Evolutionary conservation across 169 alveolate genomes (phyloP).

Genomic region (Cryptosporidium ryanae): DNA sequence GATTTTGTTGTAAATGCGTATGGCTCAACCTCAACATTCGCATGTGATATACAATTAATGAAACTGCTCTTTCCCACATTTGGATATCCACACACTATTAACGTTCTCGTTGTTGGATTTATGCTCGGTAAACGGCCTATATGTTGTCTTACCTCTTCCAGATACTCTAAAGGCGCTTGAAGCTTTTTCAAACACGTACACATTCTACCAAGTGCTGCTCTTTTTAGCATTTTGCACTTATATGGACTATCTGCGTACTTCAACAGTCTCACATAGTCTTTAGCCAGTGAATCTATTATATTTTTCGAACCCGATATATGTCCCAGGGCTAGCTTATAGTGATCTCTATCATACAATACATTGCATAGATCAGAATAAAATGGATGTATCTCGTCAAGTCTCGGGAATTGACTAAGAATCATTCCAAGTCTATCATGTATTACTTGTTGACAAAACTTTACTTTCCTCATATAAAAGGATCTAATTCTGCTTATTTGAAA

Average conservation of each 20-base stretch:
- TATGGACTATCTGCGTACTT: conserved; percentile 97
- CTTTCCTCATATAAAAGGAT: conserved; percentile 99
- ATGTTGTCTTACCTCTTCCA: conserved; percentile 99
- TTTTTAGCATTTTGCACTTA: conserved; percentile 96
- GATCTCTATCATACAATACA: conserved; percentile 98
- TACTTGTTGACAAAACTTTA: conserved; percentile 95
- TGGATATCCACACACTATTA: conserved; percentile 97
- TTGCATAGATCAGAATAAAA: conserved; percentile 97
- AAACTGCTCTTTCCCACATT: conserved; percentile 99
- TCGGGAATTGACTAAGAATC: conserved; percentile 95
- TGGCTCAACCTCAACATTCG: conserved; percentile 98
- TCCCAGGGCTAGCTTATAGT: conserved; percentile 98
- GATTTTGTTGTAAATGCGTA: conserved; percentile 99
- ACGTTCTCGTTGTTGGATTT: conserved; percentile 94
- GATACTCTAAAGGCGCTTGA: conserved; percentile 92
- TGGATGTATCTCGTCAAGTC: conserved; percentile 98
- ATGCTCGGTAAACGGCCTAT: conserved; percentile 95
- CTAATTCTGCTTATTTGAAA: conserved; percentile 97
- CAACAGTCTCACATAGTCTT: conserved; percentile 95
- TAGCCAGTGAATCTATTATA: conserved; percentile 93
- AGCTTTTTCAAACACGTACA: conserved; percentile 96
- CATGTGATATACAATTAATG: conserved; percentile 96
- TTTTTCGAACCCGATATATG: conserved; percentile 94
- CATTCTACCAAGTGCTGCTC: conserved; percentile 98
- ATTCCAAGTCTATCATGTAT: conserved; percentile 93